Percentiles rank a stretch among this genome's conserved stretches.
Evolutionary conservation across 225 moss, liverwort and hornwort species (phyloP).

Genomic region (Straminergon stramineum): DNA sequence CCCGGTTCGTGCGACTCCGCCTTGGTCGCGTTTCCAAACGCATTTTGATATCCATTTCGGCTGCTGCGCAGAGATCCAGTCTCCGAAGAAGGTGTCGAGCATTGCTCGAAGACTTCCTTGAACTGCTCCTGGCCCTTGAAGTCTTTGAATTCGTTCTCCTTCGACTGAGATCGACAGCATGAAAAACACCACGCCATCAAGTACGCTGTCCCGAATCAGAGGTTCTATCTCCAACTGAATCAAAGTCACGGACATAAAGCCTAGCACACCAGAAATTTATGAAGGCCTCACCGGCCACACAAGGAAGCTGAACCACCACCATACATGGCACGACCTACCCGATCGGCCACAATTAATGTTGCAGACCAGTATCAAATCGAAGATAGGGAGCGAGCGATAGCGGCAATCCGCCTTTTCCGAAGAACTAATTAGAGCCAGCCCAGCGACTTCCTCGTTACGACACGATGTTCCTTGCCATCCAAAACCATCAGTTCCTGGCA

Average conservation of each 20-base stretch:
- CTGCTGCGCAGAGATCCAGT: slow-evolving; percentile 1
- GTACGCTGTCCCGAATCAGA: not conserved
- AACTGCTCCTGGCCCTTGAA: slow-evolving; percentile 27
- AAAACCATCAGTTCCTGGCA: not conserved
- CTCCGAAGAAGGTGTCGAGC: slow-evolving; percentile 13
- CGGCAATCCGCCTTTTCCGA: not conserved
- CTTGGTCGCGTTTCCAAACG: slow-evolving; percentile 2
- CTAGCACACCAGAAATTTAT: not conserved
- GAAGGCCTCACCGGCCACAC: not conserved
- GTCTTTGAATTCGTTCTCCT: slow-evolving; percentile 4
- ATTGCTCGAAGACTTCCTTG: slow-evolving; percentile 20
- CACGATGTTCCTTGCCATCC: not conserved
- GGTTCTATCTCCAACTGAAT: not conserved
- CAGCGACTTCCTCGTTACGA: not conserved
- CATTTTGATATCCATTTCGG: not conserved
- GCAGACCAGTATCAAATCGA: not conserved
- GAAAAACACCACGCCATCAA: slow-evolving; percentile 25
- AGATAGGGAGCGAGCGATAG: not conserved
- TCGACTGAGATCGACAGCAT: slow-evolving; percentile 12
- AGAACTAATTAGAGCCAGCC: not conserved
- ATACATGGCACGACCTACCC: slow-evolving; percentile 2
- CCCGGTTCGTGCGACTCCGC: not conserved
- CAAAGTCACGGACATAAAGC: not conserved
- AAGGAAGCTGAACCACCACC: not conserved
- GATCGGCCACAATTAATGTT: not conserved